Evolutionary conservation across 257 asterid species (phyloP), one percentile per base, ranked within the genome.

Genomic region (Solanum medicagineum): DNA sequence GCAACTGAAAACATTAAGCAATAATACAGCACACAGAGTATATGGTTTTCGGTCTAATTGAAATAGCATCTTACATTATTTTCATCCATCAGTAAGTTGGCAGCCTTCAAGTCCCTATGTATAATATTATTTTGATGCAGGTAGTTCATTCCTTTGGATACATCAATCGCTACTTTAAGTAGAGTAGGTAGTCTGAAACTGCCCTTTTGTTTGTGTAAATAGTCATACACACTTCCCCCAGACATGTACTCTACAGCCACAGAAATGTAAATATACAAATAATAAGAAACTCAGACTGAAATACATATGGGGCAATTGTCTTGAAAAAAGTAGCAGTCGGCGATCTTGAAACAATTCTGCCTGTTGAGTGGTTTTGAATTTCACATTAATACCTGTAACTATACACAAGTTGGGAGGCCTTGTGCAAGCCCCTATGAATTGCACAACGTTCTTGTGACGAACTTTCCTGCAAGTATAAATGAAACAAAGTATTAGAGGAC

Each of bases 21-120:
- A 75, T 24, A 73, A 85, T 47, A 45, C n/a, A 73, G 20, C 44
- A 45, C 26, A 54, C 44, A 81, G 73, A 70, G 10, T 36, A 17
- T 54, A 54, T 24, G 44, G 49, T 51, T 44, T 51, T 45, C 56
- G 44, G 49, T 57, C 83, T 69, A 42, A 47, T 11, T 47, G 22
- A 82, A 51, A 42, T 45, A 75, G 77, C 81, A 40, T 80, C 95
- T 92, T 88, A 95, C 99, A 85, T 94, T 97, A 89, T 96, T 92
- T 87, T 96, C 99, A 89, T 96, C 98, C 99, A 96, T 88, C 87
- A 97, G 90, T 89, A 97, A 95, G 90, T 97, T 97, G 60, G 99
- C 99, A 81, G 98, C 98, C 94, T 97, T 97, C 92, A 97, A 88
- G 88, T 97, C 99, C 89, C 99, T 91, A 88, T 97, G 99, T 87